Evolutionary conservation across 331 rosid species (phyloP).

Genomic region (Arachis monticola): DNA sequence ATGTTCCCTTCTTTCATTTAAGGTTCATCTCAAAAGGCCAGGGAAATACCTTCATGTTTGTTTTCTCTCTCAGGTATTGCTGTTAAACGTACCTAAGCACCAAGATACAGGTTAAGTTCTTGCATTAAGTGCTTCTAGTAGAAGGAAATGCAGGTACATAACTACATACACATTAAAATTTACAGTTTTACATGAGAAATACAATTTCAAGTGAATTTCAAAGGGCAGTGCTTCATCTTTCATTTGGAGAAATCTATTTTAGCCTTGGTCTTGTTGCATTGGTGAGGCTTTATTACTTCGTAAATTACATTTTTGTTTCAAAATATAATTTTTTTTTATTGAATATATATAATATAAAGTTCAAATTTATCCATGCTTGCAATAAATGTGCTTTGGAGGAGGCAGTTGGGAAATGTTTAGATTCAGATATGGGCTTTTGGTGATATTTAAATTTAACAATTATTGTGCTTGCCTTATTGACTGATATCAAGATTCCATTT

Average conservation of each 20-base stretch:
- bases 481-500: constrained; percentile 34
- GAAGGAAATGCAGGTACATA: neutral
- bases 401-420: constrained; percentile 14
- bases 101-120: neutral
- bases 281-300: constrained; percentile 1
- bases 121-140: neutral
- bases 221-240: neutral
- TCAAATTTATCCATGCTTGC: constrained; percentile 1
- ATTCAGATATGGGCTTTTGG: neutral
- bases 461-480: constrained; percentile 10
- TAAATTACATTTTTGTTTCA: neutral
- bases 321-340: neutral
- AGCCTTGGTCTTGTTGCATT: neutral
- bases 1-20: constrained; percentile 4
- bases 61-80: neutral
- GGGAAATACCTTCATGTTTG: neutral
- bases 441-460: constrained; percentile 11
- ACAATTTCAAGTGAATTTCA: constrained; percentile 4
- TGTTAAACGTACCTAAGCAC: neutral
- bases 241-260: neutral
- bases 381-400: constrained; percentile 16
- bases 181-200: neutral
- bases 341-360: neutral
- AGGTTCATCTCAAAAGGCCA: neutral
- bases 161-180: neutral